Evolutionary conservation across 1,284 basidiomycete genomes (phyloP).

Genomic region (Neolentinus lepideus): DNA sequence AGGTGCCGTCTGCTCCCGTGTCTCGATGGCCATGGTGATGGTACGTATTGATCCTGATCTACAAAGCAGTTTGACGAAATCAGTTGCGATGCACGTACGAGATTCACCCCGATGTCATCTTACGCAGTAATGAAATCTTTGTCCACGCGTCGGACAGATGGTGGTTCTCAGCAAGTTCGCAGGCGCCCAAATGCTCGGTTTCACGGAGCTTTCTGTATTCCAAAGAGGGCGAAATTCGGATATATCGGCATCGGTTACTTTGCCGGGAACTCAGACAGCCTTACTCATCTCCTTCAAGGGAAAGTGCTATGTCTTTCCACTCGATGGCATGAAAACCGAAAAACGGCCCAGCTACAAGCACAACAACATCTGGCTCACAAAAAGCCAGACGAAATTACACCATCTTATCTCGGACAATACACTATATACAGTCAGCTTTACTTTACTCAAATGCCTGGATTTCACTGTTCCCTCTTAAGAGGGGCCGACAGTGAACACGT

Average conservation of each 20-base stretch:
- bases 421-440: background rate
- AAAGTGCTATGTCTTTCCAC: background rate
- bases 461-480: no score
- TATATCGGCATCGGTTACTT: background rate
- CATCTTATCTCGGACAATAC: background rate
- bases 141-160: background rate
- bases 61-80: background rate
- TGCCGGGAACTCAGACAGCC: no score
- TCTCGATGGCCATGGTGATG: background rate
- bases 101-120: background rate
- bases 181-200: background rate
- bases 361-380: no score
- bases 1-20: slow-evolving; percentile 20
- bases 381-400: no score
- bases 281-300: background rate
- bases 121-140: background rate
- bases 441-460: background rate
- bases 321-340: background rate
- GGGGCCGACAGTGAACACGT: no score
- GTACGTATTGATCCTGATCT: background rate
- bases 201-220: background rate
- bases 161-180: background rate
- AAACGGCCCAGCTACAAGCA: background rate
- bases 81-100: background rate
- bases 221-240: background rate